These are phyloP conservation scores for Phytophthora europaea DNA, from an alignment of 352 stramenopile genomes.

Conservation along the genomic window DNA sequence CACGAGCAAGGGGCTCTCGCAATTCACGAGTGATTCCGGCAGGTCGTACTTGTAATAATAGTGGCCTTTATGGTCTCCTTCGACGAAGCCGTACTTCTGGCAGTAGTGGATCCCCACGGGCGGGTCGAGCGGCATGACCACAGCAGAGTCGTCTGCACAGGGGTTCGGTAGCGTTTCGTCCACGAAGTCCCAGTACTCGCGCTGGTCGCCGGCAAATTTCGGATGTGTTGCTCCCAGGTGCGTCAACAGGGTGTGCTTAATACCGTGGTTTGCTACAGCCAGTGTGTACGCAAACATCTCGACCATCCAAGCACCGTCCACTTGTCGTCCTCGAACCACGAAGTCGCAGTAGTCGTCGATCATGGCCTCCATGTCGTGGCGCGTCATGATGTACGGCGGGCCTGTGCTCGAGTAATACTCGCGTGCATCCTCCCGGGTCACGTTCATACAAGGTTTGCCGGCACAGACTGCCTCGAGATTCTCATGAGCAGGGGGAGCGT, in stretches of 20 bases:
- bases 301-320: slow-evolving; percentile 56
- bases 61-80: slow-evolving; percentile 50
- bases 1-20: slow-evolving; percentile 52
- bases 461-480: slow-evolving; percentile 51
- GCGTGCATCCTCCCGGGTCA: slow-evolving; percentile 42
- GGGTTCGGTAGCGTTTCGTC: slow-evolving; percentile 44
- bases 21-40: slow-evolving; percentile 55
- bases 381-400: slow-evolving; percentile 72
- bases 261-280: slow-evolving; percentile 58
- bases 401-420: slow-evolving; percentile 61
- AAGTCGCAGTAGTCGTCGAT: slow-evolving; percentile 68
- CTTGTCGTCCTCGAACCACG: slow-evolving; percentile 48
- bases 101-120: slow-evolving; percentile 66
- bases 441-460: slow-evolving; percentile 42
- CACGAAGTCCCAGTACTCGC: slow-evolving; percentile 62
- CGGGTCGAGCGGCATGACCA: slow-evolving; percentile 52
- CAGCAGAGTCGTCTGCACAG: slow-evolving; percentile 38
- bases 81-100: slow-evolving; percentile 59
- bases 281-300: slow-evolving; percentile 70
- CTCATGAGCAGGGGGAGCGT: slow-evolving; percentile 26
- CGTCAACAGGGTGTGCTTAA: slow-evolving; percentile 64
- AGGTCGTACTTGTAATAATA: slow-evolving; percentile 72
- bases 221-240: slow-evolving; percentile 59
- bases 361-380: slow-evolving; percentile 50
- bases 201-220: slow-evolving; percentile 27